Conservation (phyloP, 805 yeast genomes). For the Myxozyma melibiosi region DNA sequence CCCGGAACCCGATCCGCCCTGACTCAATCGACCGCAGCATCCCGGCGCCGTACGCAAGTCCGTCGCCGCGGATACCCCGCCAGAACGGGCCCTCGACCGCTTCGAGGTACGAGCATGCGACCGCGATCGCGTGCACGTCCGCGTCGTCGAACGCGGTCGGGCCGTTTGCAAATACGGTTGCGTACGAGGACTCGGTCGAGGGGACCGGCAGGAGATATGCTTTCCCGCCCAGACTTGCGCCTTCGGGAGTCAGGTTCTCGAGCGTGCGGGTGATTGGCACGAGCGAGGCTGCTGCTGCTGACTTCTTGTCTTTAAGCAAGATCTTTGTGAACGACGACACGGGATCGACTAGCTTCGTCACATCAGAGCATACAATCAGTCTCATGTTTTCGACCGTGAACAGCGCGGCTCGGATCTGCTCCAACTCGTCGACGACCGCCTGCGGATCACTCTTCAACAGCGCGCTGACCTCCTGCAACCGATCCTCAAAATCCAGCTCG, state of each 20-base stretch:
- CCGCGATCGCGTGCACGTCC: constrained; percentile 69
- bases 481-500: constrained; percentile 61
- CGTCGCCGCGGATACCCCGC: constrained; percentile 94
- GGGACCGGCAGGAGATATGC: constrained; percentile 74
- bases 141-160: constrained; percentile 57
- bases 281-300: constrained; percentile 31
- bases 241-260: constrained; percentile 58
- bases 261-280: constrained; percentile 47
- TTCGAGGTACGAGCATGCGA: constrained; percentile 75
- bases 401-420: constrained; percentile 56
- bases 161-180: constrained; percentile 60
- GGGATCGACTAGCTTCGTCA: constrained; percentile 54
- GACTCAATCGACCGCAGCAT: constrained; percentile 61
- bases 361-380: constrained; percentile 71
- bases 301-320: neutral
- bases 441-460: constrained; percentile 53
- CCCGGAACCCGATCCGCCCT: constrained; percentile 64
- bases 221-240: constrained; percentile 52
- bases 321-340: constrained; percentile 43
- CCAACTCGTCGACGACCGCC: constrained; percentile 49
- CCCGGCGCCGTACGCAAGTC: constrained; percentile 87
- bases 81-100: constrained; percentile 96
- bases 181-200: constrained; percentile 78
- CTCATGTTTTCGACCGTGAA: constrained; percentile 64
- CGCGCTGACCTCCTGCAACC: constrained; percentile 52